Evolutionary conservation across 192 early-diverging fungal genomes (phyloP).

Genomic region (Coemansia sp.): DNA sequence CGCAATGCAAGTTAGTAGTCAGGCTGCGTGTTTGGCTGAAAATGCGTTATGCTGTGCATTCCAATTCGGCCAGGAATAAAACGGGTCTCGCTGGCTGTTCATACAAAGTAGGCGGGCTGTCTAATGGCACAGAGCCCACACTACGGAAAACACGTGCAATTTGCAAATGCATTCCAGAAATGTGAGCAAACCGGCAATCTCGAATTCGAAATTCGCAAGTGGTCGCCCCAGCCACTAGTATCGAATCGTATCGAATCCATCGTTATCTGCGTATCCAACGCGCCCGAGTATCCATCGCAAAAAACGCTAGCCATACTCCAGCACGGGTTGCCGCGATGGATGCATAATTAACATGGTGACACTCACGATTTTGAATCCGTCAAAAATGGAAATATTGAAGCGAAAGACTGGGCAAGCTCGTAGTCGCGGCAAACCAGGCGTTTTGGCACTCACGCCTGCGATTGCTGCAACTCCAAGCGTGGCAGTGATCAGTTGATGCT

Average conservation of each 20-base stretch:
- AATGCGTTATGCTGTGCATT: background rate
- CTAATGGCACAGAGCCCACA: background rate
- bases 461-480: background rate
- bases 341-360: background rate
- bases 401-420: background rate
- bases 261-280: background rate
- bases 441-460: background rate
- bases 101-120: background rate
- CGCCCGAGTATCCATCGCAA: background rate
- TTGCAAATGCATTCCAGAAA: background rate
- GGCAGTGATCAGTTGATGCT: background rate
- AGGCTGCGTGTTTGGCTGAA: background rate
- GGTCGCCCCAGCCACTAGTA: background rate
- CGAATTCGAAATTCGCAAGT: background rate
- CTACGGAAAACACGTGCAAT: background rate
- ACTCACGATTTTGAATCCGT: constrained; percentile 4
- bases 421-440: background rate
- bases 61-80: background rate
- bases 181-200: background rate
- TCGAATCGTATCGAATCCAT: background rate
- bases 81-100: background rate
- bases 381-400: constrained; percentile 4
- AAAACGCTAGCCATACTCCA: background rate
- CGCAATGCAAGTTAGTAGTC: constrained; percentile 1
- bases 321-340: background rate